Evolutionary conservation across 2,329 filamentous ascomycete genomes (phyloP).

Genomic region (Sporothrix sp.): DNA sequence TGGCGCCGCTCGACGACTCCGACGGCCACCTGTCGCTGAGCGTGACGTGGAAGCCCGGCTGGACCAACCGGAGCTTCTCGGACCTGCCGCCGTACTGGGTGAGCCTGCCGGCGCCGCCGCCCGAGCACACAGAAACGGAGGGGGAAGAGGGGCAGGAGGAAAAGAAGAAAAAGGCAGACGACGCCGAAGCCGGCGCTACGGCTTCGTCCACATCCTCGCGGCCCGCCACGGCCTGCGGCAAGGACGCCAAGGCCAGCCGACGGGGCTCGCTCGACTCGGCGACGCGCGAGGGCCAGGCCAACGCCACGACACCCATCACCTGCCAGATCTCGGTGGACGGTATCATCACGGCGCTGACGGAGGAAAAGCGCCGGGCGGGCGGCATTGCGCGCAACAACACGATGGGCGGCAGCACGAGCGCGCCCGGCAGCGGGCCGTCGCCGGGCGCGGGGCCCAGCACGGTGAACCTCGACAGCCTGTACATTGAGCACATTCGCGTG

Average conservation of each 20-base stretch:
- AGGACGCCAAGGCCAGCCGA: not conserved
- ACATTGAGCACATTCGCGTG: constrained; percentile 38
- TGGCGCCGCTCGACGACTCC: constrained; percentile 48
- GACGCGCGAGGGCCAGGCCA: constrained; percentile 17
- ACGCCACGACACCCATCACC: constrained; percentile 27
- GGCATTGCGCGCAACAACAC: constrained; percentile 12
- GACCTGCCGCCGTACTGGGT: constrained; percentile 54
- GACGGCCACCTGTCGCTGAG: constrained; percentile 50
- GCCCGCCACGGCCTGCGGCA: not conserved
- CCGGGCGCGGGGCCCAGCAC: constrained; percentile 16
- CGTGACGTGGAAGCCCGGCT: constrained; percentile 45
- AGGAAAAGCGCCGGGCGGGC: constrained; percentile 22
- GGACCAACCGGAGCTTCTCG: constrained; percentile 41
- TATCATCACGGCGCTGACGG: constrained; percentile 35
- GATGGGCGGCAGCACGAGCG: constrained; percentile 13
- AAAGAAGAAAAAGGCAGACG: constrained; percentile 4
- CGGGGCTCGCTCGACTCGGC: constrained; percentile 26
- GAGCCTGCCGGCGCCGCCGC: constrained; percentile 30
- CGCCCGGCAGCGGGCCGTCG: not conserved
- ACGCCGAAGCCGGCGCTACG: not conserved
- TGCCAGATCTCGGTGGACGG: constrained; percentile 42
- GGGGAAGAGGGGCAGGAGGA: not conserved
- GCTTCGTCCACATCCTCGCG: not conserved
- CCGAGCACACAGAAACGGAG: not conserved
- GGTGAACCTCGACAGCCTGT: constrained; percentile 29